A percentile compares a stretch with the other conserved stretches of the same genome.
Evolutionary conservation across 306 rosid genomes (phyloP).

Genomic region (Prunus kanzakura): DNA sequence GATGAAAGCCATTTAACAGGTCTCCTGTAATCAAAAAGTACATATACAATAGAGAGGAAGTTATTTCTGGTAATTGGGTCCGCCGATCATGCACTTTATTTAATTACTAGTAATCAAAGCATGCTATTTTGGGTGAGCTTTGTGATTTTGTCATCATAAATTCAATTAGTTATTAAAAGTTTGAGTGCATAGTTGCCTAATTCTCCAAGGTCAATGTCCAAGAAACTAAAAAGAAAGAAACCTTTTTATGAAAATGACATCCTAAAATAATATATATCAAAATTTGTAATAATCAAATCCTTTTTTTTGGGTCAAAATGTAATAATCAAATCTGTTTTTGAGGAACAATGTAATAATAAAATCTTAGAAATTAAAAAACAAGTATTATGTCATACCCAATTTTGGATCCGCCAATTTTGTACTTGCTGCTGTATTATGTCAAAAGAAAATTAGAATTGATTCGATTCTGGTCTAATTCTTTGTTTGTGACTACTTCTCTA

Average conservation of each 20-base stretch:
- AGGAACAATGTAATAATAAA: no score
- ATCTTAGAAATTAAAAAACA: no score
- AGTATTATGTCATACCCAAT: not conserved
- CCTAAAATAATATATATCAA: not conserved
- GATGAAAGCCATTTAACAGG: not conserved
- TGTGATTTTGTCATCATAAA: not conserved
- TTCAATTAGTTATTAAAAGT: not conserved
- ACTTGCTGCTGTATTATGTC: no score
- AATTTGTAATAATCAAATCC: not conserved
- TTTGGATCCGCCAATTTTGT: not conserved
- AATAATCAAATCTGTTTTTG: no score
- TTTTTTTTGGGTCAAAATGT: not conserved
- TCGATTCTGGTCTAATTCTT: no score
- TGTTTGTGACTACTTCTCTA: no score
- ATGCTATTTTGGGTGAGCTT: not conserved
- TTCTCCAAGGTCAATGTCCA: not conserved
- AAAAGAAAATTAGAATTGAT: no score
- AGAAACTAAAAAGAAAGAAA: not conserved
- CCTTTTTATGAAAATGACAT: not conserved
- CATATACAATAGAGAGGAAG: not conserved
- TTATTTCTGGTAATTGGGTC: constrained; percentile 1
- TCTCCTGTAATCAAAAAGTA: not conserved
- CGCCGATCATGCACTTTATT: not conserved
- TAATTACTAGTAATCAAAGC: not conserved
- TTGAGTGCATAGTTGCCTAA: not conserved